phyloP scores from a whole-genome alignment of 495 filamentous ascomycete species.

The Friedmanniomyces endolithicus region DNA sequence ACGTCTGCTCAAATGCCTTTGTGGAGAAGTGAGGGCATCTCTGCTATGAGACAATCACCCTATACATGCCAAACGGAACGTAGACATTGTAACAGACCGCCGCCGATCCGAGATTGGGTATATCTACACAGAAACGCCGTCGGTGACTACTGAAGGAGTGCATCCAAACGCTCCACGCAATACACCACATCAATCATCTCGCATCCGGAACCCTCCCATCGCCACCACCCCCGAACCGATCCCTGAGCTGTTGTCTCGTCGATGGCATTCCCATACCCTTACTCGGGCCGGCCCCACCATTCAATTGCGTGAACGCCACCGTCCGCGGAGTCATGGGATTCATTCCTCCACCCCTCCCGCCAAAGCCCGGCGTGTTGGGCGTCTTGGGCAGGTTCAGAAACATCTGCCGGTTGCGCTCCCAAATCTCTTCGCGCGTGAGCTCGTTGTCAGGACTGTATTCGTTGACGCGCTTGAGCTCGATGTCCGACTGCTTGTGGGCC shows the following conservation, averaged over 20 bases:
- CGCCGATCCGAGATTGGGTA: no score
- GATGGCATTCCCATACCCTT: background rate
- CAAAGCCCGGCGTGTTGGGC: slow-evolving; percentile 23
- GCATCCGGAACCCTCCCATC: slow-evolving; percentile 8
- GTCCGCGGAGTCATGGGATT: slow-evolving; percentile 33
- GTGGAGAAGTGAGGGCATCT: no score
- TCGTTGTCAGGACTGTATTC: slow-evolving; percentile 19
- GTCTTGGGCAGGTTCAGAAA: slow-evolving; percentile 25
- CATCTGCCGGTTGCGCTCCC: slow-evolving; percentile 31
- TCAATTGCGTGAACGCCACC: slow-evolving; percentile 29
- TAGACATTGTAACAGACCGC: no score
- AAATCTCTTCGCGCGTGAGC: slow-evolving; percentile 27
- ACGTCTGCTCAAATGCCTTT: no score
- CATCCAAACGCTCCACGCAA: background rate
- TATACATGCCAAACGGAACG: no score
- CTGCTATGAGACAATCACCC: no score
- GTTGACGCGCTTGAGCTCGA: slow-evolving; percentile 22
- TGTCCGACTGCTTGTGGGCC: slow-evolving; percentile 13
- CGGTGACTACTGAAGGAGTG: no score
- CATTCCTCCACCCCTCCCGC: slow-evolving; percentile 4
- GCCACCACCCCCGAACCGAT: background rate
- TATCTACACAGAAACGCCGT: no score
- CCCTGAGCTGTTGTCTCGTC: slow-evolving; percentile 3
- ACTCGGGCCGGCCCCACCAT: slow-evolving; percentile 10
- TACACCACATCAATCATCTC: background rate